Percentiles rank a stretch among this genome's conserved stretches.
Conservation (phyloP, 352 stramenopile genomes). For the Pythium myriotylum region DNA sequence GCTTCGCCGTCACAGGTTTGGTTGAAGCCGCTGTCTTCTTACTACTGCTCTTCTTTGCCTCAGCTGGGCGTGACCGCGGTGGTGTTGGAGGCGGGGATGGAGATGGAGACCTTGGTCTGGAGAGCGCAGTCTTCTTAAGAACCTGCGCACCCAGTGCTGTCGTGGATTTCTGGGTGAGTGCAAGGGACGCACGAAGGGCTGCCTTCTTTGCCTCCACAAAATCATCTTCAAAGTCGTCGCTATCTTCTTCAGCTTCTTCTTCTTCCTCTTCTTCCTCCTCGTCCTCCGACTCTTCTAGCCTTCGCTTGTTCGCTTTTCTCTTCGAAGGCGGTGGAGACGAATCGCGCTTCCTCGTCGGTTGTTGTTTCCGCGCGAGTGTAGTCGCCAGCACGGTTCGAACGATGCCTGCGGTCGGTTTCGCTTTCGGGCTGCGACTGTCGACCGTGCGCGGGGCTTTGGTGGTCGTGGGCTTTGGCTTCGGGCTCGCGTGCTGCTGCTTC, state of each 20-base stretch:
- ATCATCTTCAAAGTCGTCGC: conserved; percentile 37
- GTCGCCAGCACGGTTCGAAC: conserved; percentile 21
- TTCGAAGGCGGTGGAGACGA: neutral
- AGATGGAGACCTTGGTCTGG: neutral
- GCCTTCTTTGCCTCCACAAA: conserved; percentile 27
- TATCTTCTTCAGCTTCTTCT: conserved; percentile 11
- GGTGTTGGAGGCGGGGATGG: neutral
- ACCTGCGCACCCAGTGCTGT: too few relatives aligned
- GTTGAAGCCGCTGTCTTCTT: neutral
- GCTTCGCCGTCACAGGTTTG: conserved; percentile 4
- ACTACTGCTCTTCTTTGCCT: conserved; percentile 3
- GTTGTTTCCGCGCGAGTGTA: conserved; percentile 23
- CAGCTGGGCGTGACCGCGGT: neutral
- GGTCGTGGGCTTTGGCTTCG: neutral
- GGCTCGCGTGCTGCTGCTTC: neutral
- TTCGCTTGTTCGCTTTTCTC: conserved; percentile 11
- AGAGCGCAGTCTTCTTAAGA: conserved; percentile 1
- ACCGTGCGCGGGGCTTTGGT: neutral
- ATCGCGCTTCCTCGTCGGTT: neutral
- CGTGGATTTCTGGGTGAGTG: conserved; percentile 2
- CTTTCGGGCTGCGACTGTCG: conserved; percentile 1
- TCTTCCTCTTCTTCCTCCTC: conserved; percentile 18
- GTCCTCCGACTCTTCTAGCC: conserved; percentile 9
- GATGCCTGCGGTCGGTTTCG: conserved; percentile 5
- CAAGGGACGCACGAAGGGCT: conserved; percentile 18